Base-by-base conservation (phyloP, 805 yeast genomes). In the Ogataea kodamae region DNA sequence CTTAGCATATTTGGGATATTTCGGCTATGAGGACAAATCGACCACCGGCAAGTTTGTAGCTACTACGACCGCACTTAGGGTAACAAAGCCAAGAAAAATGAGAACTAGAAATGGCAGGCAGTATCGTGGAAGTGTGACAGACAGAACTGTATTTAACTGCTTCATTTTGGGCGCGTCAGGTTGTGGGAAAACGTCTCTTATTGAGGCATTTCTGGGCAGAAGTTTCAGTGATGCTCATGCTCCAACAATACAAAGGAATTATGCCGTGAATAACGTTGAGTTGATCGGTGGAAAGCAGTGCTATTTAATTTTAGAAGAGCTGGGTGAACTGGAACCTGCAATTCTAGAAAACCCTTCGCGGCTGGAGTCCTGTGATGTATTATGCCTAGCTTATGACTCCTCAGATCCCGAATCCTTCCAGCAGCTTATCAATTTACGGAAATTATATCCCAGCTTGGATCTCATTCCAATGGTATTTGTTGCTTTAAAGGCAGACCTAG, bases 371-470 rank as follows among this genome's bases (percentile, higher is more conserved):
- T 92, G 97, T 60, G 99, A 92, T 56, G 95, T 88, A 3, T 55
- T 92, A 1, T 92, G 97, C 57, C 71, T 84, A 51, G 72, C 88
- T 0, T 92, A 92, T 58, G 99, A 92, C 55, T 87, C 97, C 0
- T 81, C 96, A 0, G 97, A 92, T 53, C 97, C 99, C 0, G 95
- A 90, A 35, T 85, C 95, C 25, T 92, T 92, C 57, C 84, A 88
- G 34, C 78, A 84, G 53, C 62, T 89, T 33, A 81, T 83, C 17
- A 82, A 82, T 12, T 55, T 89, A n/a, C 63, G 88, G 9, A 64
- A 70, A 18, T 69, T 65, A 42, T 77, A 81, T 49, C 73, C 78
- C 2, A 62, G 66, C 19, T 60, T 81, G 12, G 74, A 80, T 45
- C 68, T 70, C 26, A 61, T 92, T 2, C 99, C 99, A 0, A 72